A percentile compares a stretch with the other conserved stretches of the same genome.
Evolutionary conservation across 2,329 filamentous ascomycete species (phyloP).

Genomic region (Diplodia intermedia): DNA sequence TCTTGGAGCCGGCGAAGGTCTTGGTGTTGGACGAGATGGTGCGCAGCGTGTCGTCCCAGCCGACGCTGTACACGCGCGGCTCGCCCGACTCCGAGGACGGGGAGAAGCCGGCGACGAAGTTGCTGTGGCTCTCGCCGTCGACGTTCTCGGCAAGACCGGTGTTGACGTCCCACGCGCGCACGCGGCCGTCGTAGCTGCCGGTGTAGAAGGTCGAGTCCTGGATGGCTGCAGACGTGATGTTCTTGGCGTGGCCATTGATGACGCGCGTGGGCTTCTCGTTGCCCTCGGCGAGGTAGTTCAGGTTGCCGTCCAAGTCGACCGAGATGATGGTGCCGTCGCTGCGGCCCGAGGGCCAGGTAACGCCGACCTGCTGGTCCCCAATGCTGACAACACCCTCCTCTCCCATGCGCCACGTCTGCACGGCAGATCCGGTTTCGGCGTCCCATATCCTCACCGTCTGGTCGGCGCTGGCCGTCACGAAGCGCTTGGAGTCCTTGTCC

Average conservation of each 20-base stretch:
- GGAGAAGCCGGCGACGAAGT: constrained; percentile 81
- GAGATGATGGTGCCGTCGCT: constrained; percentile 89
- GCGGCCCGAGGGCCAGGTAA: constrained; percentile 84
- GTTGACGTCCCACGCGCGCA: constrained; percentile 81
- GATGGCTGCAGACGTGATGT: constrained; percentile 76
- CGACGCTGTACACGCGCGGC: constrained; percentile 76
- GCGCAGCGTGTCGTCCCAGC: constrained; percentile 92
- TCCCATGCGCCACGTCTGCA: constrained; percentile 86
- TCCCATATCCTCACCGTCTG: constrained; percentile 97
- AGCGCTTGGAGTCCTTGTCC: constrained; percentile 82
- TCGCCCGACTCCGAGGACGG: constrained; percentile 52
- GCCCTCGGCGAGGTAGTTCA: constrained; percentile 84
- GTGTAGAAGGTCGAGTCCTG: constrained; percentile 76
- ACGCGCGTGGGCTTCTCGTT: constrained; percentile 71
- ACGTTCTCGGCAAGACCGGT: constrained; percentile 73
- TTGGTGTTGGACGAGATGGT: constrained; percentile 76
- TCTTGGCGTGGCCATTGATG: constrained; percentile 89
- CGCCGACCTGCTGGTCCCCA: constrained; percentile 88
- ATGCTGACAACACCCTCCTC: constrained; percentile 74
- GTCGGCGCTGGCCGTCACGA: constrained; percentile 92
- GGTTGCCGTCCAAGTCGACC: constrained; percentile 83
- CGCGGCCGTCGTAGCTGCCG: constrained; percentile 88
- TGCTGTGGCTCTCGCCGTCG: constrained; percentile 82
- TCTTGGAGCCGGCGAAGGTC: constrained; percentile 73
- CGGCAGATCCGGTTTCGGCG: constrained; percentile 74